Evolutionary conservation across 441 rosid species (phyloP), one percentile per base, ranked within the genome.

Genomic region (Sinapis alba): DNA sequence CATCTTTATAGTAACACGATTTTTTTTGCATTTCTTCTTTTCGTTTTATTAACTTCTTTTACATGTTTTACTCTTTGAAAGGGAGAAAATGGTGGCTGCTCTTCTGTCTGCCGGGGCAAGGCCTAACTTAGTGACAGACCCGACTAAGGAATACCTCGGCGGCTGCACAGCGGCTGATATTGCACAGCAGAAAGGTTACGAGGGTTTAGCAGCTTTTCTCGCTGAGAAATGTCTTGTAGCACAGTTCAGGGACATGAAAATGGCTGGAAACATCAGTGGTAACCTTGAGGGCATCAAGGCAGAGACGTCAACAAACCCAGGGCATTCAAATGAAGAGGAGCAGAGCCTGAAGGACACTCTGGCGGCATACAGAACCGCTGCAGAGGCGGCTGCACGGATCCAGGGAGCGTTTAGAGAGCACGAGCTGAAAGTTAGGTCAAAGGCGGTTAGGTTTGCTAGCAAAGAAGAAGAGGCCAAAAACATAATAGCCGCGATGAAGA

Each of bases 21-120:
- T 20, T 2, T 18, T 16, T 68, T 41, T 10, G 23, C 38, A 56
- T 6, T 34, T 61, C 24, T 69, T 62, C 5, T 50, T 69, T 59
- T 32, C 3, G 1, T 34, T 69, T 45, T 24, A 61, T 50, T 18
- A 30, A 45, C 30, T 69, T 58, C 1, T 23, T 26, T 54, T 56
- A 58, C 50, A 60, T 8, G 59, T 66, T 67, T 70, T 63, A 30
- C 70, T 24, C 65, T 61, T 73, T 27, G 81, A 82, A 89, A 96
- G 99, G 85, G 94, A 96, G 83, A 92, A 89, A 84, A 94, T 94
- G 98, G 98, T 94, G 75, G 98, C 90, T 36, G 86, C 68, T 83
- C 97, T 96, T 81, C 84, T 96, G 68, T 87, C 98, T 71, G 98
- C 89, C 1, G 97, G 97, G 71, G 98, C 98, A 74, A 92, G 89